phyloP scores from a whole-genome alignment of 2,329 filamentous ascomycete genomes.

The Pyrenochaeta sp. region DNA sequence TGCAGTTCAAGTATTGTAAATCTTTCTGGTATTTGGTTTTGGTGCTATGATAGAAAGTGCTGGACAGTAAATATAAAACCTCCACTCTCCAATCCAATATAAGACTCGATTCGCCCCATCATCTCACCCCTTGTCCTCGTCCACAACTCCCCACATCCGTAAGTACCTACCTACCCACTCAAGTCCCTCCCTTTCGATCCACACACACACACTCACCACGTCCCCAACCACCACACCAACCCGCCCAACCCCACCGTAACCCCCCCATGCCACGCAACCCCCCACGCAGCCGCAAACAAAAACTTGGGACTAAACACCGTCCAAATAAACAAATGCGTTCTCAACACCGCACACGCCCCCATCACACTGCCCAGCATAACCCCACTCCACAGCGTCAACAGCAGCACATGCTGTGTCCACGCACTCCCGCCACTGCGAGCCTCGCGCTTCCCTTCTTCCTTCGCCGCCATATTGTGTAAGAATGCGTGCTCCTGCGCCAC shows the following conservation, averaged over 20 bases:
- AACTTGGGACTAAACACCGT: constrained; percentile 98
- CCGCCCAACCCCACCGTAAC: constrained; percentile 42
- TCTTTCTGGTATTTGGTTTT: too few relatives aligned
- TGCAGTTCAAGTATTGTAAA: too few relatives aligned
- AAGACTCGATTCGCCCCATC: too few relatives aligned
- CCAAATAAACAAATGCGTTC: constrained; percentile 97
- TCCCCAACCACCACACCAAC: constrained; percentile 42
- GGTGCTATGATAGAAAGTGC: too few relatives aligned
- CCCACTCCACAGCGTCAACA: constrained; percentile 75
- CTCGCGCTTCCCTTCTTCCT: constrained; percentile 18
- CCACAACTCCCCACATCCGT: too few relatives aligned
- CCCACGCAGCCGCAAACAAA: constrained; percentile 91
- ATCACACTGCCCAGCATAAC: constrained; percentile 76
- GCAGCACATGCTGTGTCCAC: constrained; percentile 60
- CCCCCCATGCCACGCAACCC: constrained; percentile 77
- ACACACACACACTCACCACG: constrained; percentile 28
- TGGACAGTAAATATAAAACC: too few relatives aligned
- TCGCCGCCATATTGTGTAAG: constrained; percentile 27
- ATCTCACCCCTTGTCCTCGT: too few relatives aligned
- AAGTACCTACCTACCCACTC: not conserved
- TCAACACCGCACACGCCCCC: constrained; percentile 81
- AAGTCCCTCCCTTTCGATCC: not conserved
- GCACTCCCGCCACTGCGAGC: constrained; percentile 9
- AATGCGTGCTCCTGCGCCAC: constrained; percentile 37
- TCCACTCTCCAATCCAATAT: too few relatives aligned